Conservation (phyloP, 1,284 basidiomycete species). For the Sanghuangporus weigelae region DNA sequence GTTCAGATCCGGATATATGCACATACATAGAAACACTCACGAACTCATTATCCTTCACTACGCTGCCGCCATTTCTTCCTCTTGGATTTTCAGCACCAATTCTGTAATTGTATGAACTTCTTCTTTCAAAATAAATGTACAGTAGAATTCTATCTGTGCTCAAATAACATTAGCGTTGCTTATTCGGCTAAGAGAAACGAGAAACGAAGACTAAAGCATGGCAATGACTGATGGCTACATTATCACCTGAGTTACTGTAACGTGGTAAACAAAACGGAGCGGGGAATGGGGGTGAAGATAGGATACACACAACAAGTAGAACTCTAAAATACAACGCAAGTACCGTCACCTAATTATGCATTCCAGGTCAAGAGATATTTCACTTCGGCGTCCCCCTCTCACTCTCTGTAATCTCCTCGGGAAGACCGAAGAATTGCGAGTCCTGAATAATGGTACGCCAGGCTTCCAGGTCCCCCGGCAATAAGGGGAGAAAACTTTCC, state of each 20-base stretch:
- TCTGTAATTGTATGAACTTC: not conserved
- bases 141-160: not conserved
- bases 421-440: not conserved
- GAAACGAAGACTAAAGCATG: not conserved
- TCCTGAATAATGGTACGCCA: slow-evolving; percentile 12
- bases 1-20: not conserved
- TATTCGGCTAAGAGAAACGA: no score
- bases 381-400: not conserved
- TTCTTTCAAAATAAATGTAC: not conserved
- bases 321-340: not conserved
- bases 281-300: not conserved
- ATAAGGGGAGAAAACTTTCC: not conserved
- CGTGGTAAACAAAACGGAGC: not conserved
- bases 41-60: not conserved
- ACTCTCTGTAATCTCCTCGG: not conserved
- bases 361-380: not conserved
- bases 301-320: not conserved
- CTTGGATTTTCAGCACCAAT: not conserved
- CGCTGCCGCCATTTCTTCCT: not conserved
- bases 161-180: not conserved
- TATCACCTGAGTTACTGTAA: not conserved
- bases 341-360: no score
- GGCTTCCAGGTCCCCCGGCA: slow-evolving; percentile 10
- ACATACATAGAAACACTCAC: not conserved
- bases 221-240: not conserved